Percentiles rank a stretch among this genome's conserved stretches.
Evolutionary conservation across 768 basidiomycete species (phyloP).

Genomic region (Trametes sanguinea): DNA sequence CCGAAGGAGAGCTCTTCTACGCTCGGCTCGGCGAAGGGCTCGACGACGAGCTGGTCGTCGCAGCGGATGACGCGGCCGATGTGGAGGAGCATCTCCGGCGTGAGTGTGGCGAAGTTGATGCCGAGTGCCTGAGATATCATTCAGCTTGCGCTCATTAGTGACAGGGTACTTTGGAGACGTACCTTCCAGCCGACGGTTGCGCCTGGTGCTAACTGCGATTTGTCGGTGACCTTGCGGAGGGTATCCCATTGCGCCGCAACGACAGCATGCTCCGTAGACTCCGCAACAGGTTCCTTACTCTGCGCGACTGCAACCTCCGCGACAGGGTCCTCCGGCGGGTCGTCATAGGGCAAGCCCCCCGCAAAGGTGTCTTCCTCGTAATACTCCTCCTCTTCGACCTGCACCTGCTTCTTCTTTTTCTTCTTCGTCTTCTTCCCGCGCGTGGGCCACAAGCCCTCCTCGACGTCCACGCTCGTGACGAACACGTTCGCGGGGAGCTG

Average conservation of each 20-base stretch:
- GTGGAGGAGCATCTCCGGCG: constrained; percentile 59
- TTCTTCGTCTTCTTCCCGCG: constrained; percentile 41
- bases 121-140: constrained; percentile 48
- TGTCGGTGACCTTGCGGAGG: constrained; percentile 23
- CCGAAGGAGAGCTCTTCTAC: constrained; percentile 32
- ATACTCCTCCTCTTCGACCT: constrained; percentile 14
- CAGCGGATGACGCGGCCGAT: constrained; percentile 41
- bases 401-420: constrained; percentile 20
- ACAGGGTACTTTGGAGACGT: background rate
- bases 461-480: constrained; percentile 74
- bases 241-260: constrained; percentile 33
- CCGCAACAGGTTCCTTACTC: background rate
- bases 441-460: constrained; percentile 45
- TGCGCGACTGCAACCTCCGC: background rate
- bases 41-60: constrained; percentile 26
- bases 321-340: constrained; percentile 18
- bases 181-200: constrained; percentile 39
- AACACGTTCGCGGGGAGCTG: constrained; percentile 62
- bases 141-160: background rate
- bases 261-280: constrained; percentile 19
- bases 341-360: constrained; percentile 40
- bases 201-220: constrained; percentile 23
- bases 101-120: constrained; percentile 57
- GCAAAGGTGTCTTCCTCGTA: constrained; percentile 11
- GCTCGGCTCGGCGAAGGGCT: constrained; percentile 12